Conservation (phyloP, 805 yeast species). For the Suhomyces pyralidae region DNA sequence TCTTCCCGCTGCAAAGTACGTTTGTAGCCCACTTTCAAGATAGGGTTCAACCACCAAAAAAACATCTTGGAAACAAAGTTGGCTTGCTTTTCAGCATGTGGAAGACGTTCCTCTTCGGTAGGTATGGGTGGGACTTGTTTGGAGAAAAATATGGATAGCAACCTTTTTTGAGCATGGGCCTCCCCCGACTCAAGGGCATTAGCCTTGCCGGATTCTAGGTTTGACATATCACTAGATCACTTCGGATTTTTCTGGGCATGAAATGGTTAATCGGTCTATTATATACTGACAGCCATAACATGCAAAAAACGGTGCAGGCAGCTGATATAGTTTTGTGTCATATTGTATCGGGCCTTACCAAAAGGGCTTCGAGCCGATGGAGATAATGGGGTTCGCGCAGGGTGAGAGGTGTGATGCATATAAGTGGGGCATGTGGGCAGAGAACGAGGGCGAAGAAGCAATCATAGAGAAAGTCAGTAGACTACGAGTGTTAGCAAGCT, state of each 20-base stretch:
- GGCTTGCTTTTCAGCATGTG: slow-evolving; percentile 43
- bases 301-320: background rate
- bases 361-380: background rate
- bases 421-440: too few species aligned
- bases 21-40: slow-evolving; percentile 65
- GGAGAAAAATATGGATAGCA: slow-evolving; percentile 31
- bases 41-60: slow-evolving; percentile 68
- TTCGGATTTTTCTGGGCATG: background rate
- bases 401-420: background rate
- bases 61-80: slow-evolving; percentile 42
- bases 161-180: slow-evolving; percentile 29
- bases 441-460: too few species aligned
- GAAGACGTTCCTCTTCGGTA: slow-evolving; percentile 51
- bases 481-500: too few species aligned
- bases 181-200: slow-evolving; percentile 7
- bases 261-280: background rate
- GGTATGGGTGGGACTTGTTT: slow-evolving; percentile 46
- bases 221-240: background rate
- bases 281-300: background rate
- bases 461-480: too few species aligned
- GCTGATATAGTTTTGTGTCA: background rate
- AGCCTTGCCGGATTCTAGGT: background rate
- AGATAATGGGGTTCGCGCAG: background rate
- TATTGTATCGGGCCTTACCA: background rate
- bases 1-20: slow-evolving; percentile 68